Evolutionary conservation across 129 eudicot species (phyloP).

Genomic region (Saposhnikovia divaricata): DNA sequence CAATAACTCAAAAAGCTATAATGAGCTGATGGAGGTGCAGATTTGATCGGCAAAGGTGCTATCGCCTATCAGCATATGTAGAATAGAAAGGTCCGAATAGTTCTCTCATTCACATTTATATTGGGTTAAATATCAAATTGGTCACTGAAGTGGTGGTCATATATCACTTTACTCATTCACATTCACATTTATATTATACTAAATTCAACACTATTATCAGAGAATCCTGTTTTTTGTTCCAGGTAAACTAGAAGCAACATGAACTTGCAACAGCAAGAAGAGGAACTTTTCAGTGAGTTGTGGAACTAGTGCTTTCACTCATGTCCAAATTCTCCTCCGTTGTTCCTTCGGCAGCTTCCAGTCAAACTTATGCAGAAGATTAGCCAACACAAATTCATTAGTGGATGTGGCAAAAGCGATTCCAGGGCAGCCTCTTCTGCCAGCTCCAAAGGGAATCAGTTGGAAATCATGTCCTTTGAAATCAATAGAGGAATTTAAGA

Average conservation of each 20-base stretch:
- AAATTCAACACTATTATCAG: too few relatives aligned
- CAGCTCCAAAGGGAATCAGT: slow-evolving; percentile 45
- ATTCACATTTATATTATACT: too few relatives aligned
- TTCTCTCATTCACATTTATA: too few relatives aligned
- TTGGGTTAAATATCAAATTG: too few relatives aligned
- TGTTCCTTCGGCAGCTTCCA: slow-evolving; percentile 32
- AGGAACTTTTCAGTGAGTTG: slow-evolving; percentile 23
- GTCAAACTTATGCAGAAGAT: slow-evolving; percentile 29
- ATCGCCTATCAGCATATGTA: too few relatives aligned
- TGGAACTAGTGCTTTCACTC: slow-evolving; percentile 27
- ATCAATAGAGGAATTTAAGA: slow-evolving; percentile 21
- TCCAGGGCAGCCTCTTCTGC: slow-evolving; percentile 47
- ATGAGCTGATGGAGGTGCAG: too few relatives aligned
- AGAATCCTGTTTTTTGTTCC: too few relatives aligned
- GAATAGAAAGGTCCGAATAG: too few relatives aligned
- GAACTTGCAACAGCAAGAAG: slow-evolving; percentile 14
- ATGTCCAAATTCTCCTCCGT: slow-evolving; percentile 28
- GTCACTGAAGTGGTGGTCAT: too few relatives aligned
- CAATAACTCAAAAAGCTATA: too few relatives aligned
- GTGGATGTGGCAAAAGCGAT: slow-evolving; percentile 28
- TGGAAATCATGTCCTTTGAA: slow-evolving; percentile 31
- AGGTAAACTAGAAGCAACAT: neutral
- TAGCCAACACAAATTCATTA: slow-evolving; percentile 31
- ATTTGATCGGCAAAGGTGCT: too few relatives aligned
- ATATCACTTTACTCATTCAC: too few relatives aligned